Evolutionary conservation across 306 rosid genomes (phyloP).

Genomic region (Prunus mongolica): DNA sequence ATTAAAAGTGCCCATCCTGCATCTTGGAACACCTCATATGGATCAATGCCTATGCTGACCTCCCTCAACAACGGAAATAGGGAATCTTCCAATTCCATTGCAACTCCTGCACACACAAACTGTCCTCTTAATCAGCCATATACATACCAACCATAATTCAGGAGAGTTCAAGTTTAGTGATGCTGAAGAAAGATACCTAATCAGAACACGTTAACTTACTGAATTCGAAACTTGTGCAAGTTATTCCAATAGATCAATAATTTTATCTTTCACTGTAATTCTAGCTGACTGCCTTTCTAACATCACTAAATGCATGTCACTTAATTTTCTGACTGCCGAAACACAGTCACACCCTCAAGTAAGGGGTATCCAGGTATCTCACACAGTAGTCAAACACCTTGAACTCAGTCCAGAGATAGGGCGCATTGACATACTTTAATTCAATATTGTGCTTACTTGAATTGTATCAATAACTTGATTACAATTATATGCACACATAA

Average conservation of each 20-base stretch:
- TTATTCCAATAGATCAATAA: not conserved
- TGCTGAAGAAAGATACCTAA: not conserved
- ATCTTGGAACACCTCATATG: constrained; percentile 94
- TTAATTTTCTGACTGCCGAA: not conserved
- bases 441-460: not conserved
- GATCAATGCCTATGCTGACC: constrained; percentile 80
- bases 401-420: not conserved
- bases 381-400: not conserved
- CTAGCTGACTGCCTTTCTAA: not conserved
- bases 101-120: constrained; percentile 63
- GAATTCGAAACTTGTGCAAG: constrained; percentile 6
- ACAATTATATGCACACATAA: not conserved
- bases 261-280: not conserved
- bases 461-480: not conserved
- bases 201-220: not conserved
- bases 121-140: not conserved
- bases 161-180: not conserved
- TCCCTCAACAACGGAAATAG: constrained; percentile 88
- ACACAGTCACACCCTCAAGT: not conserved
- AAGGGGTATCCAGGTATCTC: not conserved
- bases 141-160: not conserved
- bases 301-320: not conserved
- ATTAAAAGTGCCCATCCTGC: constrained; percentile 91
- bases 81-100: constrained; percentile 97
- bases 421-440: not conserved